Conservation (phyloP, 495 filamentous ascomycete species). For the Penicillium cataractarum region DNA sequence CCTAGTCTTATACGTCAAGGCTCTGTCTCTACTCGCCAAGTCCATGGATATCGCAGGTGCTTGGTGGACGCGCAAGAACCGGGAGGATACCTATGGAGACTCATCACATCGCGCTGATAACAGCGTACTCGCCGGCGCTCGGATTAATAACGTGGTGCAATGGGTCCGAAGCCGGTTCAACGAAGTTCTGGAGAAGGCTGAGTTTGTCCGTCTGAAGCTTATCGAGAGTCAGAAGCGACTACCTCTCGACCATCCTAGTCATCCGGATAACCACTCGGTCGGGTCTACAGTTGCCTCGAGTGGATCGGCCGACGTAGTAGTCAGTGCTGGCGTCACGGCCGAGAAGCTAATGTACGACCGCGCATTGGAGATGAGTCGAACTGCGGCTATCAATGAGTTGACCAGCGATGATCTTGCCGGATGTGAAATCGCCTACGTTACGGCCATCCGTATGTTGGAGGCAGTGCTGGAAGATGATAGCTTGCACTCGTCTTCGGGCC, state of each 20-base stretch:
- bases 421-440: conserved; percentile 91
- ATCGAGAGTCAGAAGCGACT: conserved; percentile 84
- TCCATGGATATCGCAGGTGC: conserved; percentile 95
- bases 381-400: conserved; percentile 93
- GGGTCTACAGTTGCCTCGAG: conserved; percentile 50
- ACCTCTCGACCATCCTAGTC: conserved; percentile 81
- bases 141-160: conserved; percentile 91
- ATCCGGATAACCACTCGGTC: conserved; percentile 74
- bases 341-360: conserved; percentile 99
- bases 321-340: conserved; percentile 78
- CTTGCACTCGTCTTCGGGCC: conserved; percentile 34
- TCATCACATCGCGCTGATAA: conserved; percentile 44
- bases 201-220: conserved; percentile 84
- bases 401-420: conserved; percentile 85
- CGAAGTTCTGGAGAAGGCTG: conserved; percentile 92
- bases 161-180: conserved; percentile 96
- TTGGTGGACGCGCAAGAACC: conserved; percentile 85
- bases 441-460: conserved; percentile 90
- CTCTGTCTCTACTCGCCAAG: conserved; percentile 81
- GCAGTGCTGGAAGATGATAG: conserved; percentile 89
- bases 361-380: conserved; percentile 92
- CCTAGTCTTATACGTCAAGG: conserved; percentile 93
- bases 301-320: conserved; percentile 66
- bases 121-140: conserved; percentile 60
- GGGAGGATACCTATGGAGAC: conserved; percentile 62